Percentiles rank a stretch among this genome's conserved stretches.
These are phyloP conservation scores for Psidium guajava DNA, from an alignment of 345 rosid genomes.

Conservation along the genomic window DNA sequence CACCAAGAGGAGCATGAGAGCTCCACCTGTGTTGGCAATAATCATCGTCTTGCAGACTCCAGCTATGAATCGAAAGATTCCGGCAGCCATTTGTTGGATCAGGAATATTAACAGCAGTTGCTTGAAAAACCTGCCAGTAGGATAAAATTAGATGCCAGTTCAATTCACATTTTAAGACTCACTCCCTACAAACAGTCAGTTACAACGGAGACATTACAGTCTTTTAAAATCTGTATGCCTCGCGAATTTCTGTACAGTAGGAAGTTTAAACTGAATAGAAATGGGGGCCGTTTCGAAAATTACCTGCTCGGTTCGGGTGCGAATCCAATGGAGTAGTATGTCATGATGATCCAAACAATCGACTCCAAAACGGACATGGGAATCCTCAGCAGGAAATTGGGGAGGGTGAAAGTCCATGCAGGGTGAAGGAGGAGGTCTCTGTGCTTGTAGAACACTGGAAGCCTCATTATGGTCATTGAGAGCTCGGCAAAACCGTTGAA, in stretches of 20 bases:
- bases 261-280: not conserved
- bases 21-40: constrained; percentile 74
- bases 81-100: constrained; percentile 82
- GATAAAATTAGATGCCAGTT: not conserved
- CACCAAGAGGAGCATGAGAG: constrained; percentile 51
- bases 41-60: constrained; percentile 71
- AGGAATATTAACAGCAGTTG: constrained; percentile 46
- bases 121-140: constrained; percentile 68
- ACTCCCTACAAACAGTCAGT: not conserved
- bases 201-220: not conserved
- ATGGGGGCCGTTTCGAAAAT: not conserved
- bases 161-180: not conserved
- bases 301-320: constrained; percentile 77
- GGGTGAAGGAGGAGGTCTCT: constrained; percentile 82
- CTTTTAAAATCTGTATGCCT: not conserved
- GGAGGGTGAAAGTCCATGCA: constrained; percentile 71
- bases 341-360: constrained; percentile 45
- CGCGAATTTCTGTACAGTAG: not conserved
- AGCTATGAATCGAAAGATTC: constrained; percentile 55
- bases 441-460: constrained; percentile 90
- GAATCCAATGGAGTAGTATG: constrained; percentile 59
- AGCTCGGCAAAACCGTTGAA: constrained; percentile 90
- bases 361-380: constrained; percentile 75
- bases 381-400: constrained; percentile 47
- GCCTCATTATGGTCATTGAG: constrained; percentile 50